Evolutionary conservation across 2,329 filamentous ascomycete species (phyloP), one percentile per base, ranked within the genome.

Genomic region (Trichoderma koningiopsis): DNA sequence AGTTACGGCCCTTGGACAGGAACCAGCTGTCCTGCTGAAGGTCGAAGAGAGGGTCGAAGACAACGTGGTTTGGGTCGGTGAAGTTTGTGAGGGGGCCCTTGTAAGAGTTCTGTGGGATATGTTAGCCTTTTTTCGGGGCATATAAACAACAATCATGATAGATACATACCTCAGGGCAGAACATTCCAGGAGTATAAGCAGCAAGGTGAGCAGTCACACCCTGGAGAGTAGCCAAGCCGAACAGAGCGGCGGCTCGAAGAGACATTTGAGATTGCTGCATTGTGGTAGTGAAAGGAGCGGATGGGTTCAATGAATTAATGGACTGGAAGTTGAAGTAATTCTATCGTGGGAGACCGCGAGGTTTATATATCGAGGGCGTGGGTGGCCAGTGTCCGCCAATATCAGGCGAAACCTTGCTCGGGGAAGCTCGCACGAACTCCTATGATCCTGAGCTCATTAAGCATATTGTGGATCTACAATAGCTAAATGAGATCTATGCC

Each of bases 151-250:
- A 27, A 0, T 14, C 14, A 5, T 14, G 7, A 33, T 37, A 6
- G 11, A 24, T 16, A 22, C 24, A n/a, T 56, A 64, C 61, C 49
- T 64, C 11, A n/a, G 61, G 61, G 49, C 49, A 64, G 61, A 56
- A 64, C 61, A 64, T 64, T 35, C 61, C 49, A 53, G 52, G 22
- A n/a, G 49, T 64, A 19, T 64, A 64, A 56, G 49, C 61, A 16
- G 61, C 61, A 31, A 56, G 61, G 56, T 64, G 49, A 27, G 49
- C 61, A 16, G 61, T 31, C 19, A 53, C 49, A 35, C 33, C 61
- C n/a, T 64, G 52, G 24, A 64, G 14, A 24, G 35, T 35, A 22
- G 61, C 52, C 61, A 64, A 24, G 49, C 61, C 61, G 22, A 22
- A 40, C 10, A 64, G 49, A 35, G 61, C 61, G 10, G 33, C 61